Conservation (phyloP, 805 yeast genomes). For the Hanseniaspora guilliermondii region DNA sequence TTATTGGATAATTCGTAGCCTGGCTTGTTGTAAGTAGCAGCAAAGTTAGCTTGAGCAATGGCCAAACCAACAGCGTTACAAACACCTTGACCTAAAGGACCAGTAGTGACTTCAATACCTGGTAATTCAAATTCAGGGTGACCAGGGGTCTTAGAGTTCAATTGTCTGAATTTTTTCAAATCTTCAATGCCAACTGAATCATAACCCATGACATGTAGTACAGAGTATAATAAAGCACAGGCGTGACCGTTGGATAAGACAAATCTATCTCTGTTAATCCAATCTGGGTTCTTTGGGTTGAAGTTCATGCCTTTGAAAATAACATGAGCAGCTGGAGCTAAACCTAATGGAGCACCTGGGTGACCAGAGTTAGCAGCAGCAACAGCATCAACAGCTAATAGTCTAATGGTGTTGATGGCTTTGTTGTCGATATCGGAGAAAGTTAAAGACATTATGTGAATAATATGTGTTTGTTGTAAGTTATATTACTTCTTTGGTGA, state of each 20-base stretch:
- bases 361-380: slow-evolving; percentile 89
- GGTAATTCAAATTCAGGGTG: slow-evolving; percentile 90
- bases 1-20: slow-evolving; percentile 58
- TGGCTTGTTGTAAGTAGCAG: slow-evolving; percentile 89
- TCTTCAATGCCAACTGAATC: slow-evolving; percentile 62
- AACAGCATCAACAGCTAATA: slow-evolving; percentile 77
- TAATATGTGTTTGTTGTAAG: slow-evolving; percentile 20
- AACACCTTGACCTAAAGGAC: slow-evolving; percentile 98
- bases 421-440: slow-evolving; percentile 50
- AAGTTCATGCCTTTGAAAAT: slow-evolving; percentile 68
- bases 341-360: slow-evolving; percentile 98
- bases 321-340: slow-evolving; percentile 91
- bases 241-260: slow-evolving; percentile 95
- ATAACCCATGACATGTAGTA: slow-evolving; percentile 79
- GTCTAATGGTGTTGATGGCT: slow-evolving; percentile 80
- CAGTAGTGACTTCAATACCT: slow-evolving; percentile 95
- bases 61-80: slow-evolving; percentile 94
- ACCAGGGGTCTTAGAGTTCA: slow-evolving; percentile 87
- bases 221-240: slow-evolving; percentile 73
- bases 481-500: slow-evolving; percentile 2
- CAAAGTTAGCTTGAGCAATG: slow-evolving; percentile 81
- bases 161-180: slow-evolving; percentile 78
- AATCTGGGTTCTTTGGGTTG: slow-evolving; percentile 82
- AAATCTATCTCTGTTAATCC: slow-evolving; percentile 93
- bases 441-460: slow-evolving; percentile 17